Base-by-base conservation (phyloP, 305 asterid genomes). In the Rubia tinctorum region DNA sequence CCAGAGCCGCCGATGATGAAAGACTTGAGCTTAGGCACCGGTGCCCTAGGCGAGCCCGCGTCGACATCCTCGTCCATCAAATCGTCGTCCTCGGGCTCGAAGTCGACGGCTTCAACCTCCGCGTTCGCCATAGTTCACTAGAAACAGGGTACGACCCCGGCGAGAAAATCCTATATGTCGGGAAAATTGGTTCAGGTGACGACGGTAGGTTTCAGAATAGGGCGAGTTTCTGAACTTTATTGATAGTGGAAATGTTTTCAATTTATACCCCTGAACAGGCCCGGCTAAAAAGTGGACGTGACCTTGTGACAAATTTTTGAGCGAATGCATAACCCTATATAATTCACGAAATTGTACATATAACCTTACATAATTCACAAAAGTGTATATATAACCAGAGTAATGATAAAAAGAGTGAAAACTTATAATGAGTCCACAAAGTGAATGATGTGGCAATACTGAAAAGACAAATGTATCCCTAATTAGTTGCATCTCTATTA, bases 1-100 rank as follows among this genome's bases (percentile, higher is more conserved):
- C 82, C 73, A 73, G 88, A 89, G 23, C 89, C 93, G 15, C 96
- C 92, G 51, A 97, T 84, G 72, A 95, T 90, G 73, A 98, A 93
- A 63, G 98, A 95, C 81, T 87, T 95, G 63, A 95, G 88, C 67
- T 93, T 89, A 49, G 94, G 98, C 42, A 65, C 65, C 6, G 88
- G 75, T 51, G 93, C 86, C 68, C 87, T 82, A 37, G 93, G 90
- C 12, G 90, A 83, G 12, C 79, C 73, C 6, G 56, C 82, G 47
- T 76, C 95, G 42, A 84, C 81, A 68, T 92, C 99, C 76, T 95
- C 98, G 74, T 95, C 99, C 98, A 92, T 92, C 77, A 95, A 91
- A 77, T 92, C 98, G 71, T 95, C 99, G 2, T 95, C 99, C 86
- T 95, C 99, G 6, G 96, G 91, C 82, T 95, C 99, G 81, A 95